Evolutionary conservation across 2,329 filamentous ascomycete genomes (phyloP), one percentile per base, ranked within the genome.

Genomic region (Didymella glomerata): DNA sequence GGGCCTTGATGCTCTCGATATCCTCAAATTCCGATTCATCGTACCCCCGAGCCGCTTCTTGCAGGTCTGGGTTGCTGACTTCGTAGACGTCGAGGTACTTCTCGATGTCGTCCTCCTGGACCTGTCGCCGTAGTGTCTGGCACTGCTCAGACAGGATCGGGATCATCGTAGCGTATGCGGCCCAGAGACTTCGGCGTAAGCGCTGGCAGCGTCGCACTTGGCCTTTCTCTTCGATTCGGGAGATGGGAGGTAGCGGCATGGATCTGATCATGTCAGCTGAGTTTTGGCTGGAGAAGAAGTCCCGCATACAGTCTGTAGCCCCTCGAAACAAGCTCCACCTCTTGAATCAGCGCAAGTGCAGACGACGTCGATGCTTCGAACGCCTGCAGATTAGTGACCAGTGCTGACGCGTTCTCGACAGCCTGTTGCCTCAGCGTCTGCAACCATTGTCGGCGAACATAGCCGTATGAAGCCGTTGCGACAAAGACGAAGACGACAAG

Each of bases 261-360:
- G 92, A 96, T 79, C 92, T 96, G 69, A 54, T 40, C 14, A 59
- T 9, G 38, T 53, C 20, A 54, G 56, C 20, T 2, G 10, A 8
- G 2, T 7, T 0, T 7, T 3, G 25, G n/a, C 22, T 2, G 24
- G 14, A 13, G 7, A 2, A n/a, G 2, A 14, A 22, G 25, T 2
- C 7, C 24, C 18, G 80, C 88, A 76, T 78, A 92, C 88, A 97
- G 83, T 78, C 91, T 85, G 77, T 96, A 97, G 22, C 93, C 93
- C 67, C 93, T 87, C 28, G 93, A 96, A 25, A 97, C 93, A 30
- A 97, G 84, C 79, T 97, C 93, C n/a, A 97, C 93, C 78, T 97
- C 93, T 76, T 97, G 93, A 62, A 97, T 89, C 60, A 97, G 85
- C 36, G 90, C 88, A 54, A 97, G 82, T 2, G 91, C 90, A 30